Evolutionary conservation across 176 grass and related monocot genomes (phyloP), one percentile per base, ranked within the genome.

Genomic region (Oryza glumipatula): DNA sequence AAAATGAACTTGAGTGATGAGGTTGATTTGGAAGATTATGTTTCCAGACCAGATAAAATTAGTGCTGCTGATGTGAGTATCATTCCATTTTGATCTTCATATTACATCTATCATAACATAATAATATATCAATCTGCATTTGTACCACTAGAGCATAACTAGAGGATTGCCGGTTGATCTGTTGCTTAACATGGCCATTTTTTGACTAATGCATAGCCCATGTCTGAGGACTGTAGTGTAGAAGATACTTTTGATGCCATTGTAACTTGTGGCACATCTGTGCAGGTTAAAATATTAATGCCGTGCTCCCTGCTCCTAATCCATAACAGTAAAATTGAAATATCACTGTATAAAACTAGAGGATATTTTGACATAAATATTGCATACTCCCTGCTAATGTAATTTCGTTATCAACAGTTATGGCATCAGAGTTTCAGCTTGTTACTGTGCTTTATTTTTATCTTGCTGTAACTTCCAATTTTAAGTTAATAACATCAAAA

Each of bases 1-100:
- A 96, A 96, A 80, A 99, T 99, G 96, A 99, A 99, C 79, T 89
- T 99, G 67, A 84, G 93, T 84, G 96, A 99, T 1, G 96, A 96
- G 75, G 93, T 99, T 26, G 96, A 99, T 78, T 91, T 99, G 89
- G 93, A 99, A 89, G 96, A 99, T 86, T 96, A 95, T 83, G 91
- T 99, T 14, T 96, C 86, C 48, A 88, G 93, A 90, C 93, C 96
- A 6, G 96, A 99, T 78, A 99, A 96, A 93, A 99, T 99, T 68
- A 99, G 91, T 84, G 96, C 93, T 82, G 96, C 93, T 80, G 93
- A 99, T 86, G 96, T 99, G 70, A 94, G 91, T 36, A 41, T 61
- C 51, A 51, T 49, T 76, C 74, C 23, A 24, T 66, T 67, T 32
- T 85, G 13, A 32, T 12, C 47, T 15, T 24, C 21, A 8, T 16